A percentile compares a stretch with the other conserved stretches of the same genome.
Evolutionary conservation across 441 rosid species (phyloP).

Genomic region (Theobroma grandiflorum): DNA sequence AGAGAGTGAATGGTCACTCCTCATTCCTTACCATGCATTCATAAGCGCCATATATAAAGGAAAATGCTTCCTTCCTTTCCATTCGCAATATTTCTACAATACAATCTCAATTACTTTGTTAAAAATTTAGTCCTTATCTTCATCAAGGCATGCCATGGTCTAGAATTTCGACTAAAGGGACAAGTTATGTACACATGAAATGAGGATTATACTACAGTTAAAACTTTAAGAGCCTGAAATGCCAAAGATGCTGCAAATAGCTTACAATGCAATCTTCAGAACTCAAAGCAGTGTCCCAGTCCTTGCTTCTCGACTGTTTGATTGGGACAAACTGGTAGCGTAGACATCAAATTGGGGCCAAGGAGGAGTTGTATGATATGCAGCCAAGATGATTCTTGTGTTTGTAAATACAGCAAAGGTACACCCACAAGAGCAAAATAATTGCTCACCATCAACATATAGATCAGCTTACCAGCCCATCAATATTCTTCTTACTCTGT

Average conservation of each 20-base stretch:
- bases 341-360: neutral
- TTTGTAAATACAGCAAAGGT: neutral
- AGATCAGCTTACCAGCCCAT: constrained; percentile 61
- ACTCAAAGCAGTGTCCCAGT: neutral
- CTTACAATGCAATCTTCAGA: constrained; percentile 18
- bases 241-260: constrained; percentile 8
- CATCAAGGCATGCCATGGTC: too few species aligned
- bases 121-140: too few species aligned
- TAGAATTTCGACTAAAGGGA: neutral
- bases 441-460: neutral
- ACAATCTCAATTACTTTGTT: too few species aligned
- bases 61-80: too few species aligned
- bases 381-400: neutral
- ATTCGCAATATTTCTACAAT: too few species aligned
- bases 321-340: neutral
- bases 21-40: too few species aligned
- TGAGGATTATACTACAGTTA: neutral
- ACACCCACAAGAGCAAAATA: neutral
- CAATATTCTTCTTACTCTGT: constrained; percentile 54
- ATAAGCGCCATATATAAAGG: too few species aligned
- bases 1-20: too few species aligned
- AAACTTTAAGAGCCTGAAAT: neutral
- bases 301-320: neutral
- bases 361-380: neutral
- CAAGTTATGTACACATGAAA: neutral